Evolutionary conservation across 257 asterid species (phyloP), one percentile per base, ranked within the genome.

Genomic region (Ocimum tenuiflorum): DNA sequence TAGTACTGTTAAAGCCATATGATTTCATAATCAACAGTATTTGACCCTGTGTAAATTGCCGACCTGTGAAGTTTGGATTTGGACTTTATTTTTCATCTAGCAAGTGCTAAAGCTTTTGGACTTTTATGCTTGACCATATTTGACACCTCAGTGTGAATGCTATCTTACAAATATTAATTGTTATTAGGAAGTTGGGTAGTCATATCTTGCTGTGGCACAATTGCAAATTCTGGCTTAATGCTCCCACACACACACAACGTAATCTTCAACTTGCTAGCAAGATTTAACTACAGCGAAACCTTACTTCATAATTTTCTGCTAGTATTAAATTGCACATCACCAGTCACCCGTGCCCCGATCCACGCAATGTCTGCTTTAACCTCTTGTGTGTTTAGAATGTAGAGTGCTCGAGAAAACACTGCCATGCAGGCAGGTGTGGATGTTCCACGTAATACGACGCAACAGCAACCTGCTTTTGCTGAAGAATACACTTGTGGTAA

Each of bases 131-230:
- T 68, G 76, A 43, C 70, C 71, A 59, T 57, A 67, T 31, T 55
- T 67, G 73, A 15, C 6, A 36, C 53, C 67, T 55, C 55, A 48
- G 17, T 36, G 7, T 35, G 72, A 48, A 60, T 19, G 50, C 57
- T 77, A 65, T 69, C 68, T 45, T 64, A 65, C 72, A 71, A 64
- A 71, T 62, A 41, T 56, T 56, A 63, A 76, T 71, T 54, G 81
- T 70, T 65, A 15, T 29, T 64, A 60, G 75, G 82, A 51, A 63
- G 84, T 71, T 79, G 77, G 36, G 66, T 61, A 66, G 83, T 79
- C 83, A 68, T 45, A 31, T 82, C 85, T 69, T 74, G 82, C 46
- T 66, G 65, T 59, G 35, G n/a, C 49, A 48, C 59, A 38, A 39
- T 41, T 18, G 42, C 31, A 41, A 69, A 60, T 71, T 58, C 38